Conservation (phyloP, 1,284 basidiomycete genomes). For the Golubevia pallescens region DNA sequence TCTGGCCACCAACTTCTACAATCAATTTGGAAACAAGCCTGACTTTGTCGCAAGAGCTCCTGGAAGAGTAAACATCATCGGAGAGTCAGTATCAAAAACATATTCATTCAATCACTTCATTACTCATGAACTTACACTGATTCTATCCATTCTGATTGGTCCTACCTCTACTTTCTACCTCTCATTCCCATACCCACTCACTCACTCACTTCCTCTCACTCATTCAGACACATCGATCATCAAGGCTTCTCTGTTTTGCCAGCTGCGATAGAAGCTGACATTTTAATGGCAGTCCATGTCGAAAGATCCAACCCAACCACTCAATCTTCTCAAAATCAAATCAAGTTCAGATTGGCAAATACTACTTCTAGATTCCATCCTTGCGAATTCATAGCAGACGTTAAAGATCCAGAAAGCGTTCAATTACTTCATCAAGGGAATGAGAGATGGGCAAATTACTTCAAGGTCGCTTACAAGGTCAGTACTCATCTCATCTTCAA, state of each 20-base stretch:
- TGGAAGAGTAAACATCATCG: conserved; percentile 59
- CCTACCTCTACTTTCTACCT: no score
- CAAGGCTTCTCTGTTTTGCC: conserved; percentile 54
- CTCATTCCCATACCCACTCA: neutral
- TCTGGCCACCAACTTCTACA: conserved; percentile 28
- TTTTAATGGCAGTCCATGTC: conserved; percentile 49
- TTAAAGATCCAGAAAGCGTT: conserved; percentile 23
- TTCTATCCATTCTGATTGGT: no score
- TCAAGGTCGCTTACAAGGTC: conserved; percentile 54
- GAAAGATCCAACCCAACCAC: conserved; percentile 9
- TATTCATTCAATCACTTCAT: no score
- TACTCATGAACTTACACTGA: no score
- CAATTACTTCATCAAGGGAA: conserved; percentile 37
- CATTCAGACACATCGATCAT: conserved; percentile 45
- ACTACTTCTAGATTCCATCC: conserved; percentile 33
- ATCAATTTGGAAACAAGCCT: conserved; percentile 21
- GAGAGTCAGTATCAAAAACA: conserved; percentile 48
- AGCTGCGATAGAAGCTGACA: conserved; percentile 59
- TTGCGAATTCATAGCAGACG: conserved; percentile 27
- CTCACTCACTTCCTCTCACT: no score
- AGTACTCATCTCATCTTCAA: neutral
- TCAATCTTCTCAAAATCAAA: neutral
- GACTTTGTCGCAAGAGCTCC: conserved; percentile 59
- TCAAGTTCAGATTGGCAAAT: conserved; percentile 32
- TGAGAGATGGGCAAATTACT: conserved; percentile 60